These are phyloP conservation scores for Backusella luteola DNA, from an alignment of 192 early-diverging fungal genomes.

Conservation along the genomic window DNA sequence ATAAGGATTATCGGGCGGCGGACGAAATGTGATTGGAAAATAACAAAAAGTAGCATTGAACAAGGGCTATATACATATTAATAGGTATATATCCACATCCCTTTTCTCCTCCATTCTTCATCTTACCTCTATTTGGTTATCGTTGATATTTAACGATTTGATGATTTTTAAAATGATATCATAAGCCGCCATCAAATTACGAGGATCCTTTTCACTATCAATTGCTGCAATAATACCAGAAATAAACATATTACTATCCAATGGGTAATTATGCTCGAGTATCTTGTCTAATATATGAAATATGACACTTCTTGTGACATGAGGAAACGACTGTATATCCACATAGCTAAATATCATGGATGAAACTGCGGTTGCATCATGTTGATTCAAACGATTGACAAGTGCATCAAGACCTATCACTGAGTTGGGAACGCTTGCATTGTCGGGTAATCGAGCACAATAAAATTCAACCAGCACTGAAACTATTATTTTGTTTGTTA, in stretches of 20 bases:
- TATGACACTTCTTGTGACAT: slow-evolving; percentile 71
- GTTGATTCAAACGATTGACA: slow-evolving; percentile 49
- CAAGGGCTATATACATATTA: slow-evolving; percentile 57
- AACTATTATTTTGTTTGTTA: slow-evolving; percentile 29
- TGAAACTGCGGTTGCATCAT: slow-evolving; percentile 49
- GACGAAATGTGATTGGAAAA: slow-evolving; percentile 98
- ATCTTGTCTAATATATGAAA: slow-evolving; percentile 73
- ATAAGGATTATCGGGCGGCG: slow-evolving; percentile 91
- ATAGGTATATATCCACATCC: slow-evolving; percentile 7
- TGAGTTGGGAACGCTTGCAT: slow-evolving; percentile 63
- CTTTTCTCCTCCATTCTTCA: not conserved
- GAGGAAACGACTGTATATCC: slow-evolving; percentile 87
- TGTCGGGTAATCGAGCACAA: slow-evolving; percentile 67
- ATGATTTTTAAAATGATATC: slow-evolving; percentile 71
- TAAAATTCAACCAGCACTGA: slow-evolving; percentile 69
- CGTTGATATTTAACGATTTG: slow-evolving; percentile 71
- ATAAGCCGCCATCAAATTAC: slow-evolving; percentile 90
- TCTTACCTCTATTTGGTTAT: slow-evolving; percentile 63
- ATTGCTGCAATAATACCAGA: slow-evolving; percentile 81
- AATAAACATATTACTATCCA: slow-evolving; percentile 72
- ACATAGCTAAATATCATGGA: slow-evolving; percentile 72
- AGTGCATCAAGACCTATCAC: slow-evolving; percentile 62
- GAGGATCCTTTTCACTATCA: slow-evolving; percentile 98
- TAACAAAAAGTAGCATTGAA: slow-evolving; percentile 99
- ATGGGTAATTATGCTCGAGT: slow-evolving; percentile 54